Percentiles rank a stretch among this genome's conserved stretches.
Conservation (phyloP, 73 alveolate genomes). For the Effrenium voratum region DNA sequence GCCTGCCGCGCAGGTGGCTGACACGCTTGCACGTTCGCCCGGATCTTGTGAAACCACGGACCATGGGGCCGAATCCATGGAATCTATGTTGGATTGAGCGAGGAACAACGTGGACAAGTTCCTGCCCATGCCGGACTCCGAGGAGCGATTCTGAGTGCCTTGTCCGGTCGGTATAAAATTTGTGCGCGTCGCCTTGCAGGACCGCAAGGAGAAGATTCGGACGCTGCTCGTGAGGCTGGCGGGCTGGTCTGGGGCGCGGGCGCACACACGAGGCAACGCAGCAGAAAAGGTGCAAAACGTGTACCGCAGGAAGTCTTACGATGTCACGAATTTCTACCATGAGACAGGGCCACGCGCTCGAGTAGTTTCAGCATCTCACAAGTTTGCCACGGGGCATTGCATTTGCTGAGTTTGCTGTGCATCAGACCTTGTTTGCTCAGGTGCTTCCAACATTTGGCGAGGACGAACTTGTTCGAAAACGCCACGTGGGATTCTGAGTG, state of each 20-base stretch:
- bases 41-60: no score
- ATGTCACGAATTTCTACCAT: slow-evolving; percentile 29
- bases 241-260: neutral
- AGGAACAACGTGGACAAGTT: no score
- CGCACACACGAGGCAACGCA: no score
- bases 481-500: neutral
- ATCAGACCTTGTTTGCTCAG: no score
- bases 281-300: no score
- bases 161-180: neutral
- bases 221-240: slow-evolving; percentile 16
- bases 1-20: no score
- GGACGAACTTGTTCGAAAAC: slow-evolving; percentile 25
- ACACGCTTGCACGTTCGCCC: no score
- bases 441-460: slow-evolving; percentile 26
- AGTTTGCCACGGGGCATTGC: neutral
- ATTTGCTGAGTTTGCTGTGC: no score
- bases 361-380: neutral
- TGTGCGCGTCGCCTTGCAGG: slow-evolving; percentile 5
- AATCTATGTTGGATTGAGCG: no score
- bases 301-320: slow-evolving; percentile 9
- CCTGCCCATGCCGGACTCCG: slow-evolving; percentile 2
- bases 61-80: no score
- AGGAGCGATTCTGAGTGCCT: neutral
- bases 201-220: slow-evolving; percentile 26
- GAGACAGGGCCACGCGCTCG: neutral